phyloP scores from a whole-genome alignment of 139 green algal species.

The Zygnema cylindricum region DNA sequence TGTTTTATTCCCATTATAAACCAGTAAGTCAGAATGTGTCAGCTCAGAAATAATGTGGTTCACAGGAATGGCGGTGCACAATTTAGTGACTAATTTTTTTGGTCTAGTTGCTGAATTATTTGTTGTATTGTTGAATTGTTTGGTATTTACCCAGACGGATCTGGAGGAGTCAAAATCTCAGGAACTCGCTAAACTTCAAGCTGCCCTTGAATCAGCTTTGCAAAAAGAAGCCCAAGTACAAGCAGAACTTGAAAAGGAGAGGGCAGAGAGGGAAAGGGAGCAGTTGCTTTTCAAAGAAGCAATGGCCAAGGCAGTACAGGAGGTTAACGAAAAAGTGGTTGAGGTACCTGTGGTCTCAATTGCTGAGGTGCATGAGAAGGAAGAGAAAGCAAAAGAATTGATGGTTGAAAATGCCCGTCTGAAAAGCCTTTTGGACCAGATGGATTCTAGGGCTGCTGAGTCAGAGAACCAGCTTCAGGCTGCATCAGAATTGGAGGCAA shows the following conservation, averaged over 20 bases:
- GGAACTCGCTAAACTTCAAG: slow-evolving; percentile 57
- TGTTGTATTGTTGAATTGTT: too few relatives aligned
- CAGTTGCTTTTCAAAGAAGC: not conserved
- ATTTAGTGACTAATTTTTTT: too few relatives aligned
- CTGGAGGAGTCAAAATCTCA: slow-evolving; percentile 38
- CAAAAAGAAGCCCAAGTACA: not conserved
- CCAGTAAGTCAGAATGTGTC: too few relatives aligned
- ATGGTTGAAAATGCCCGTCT: not conserved
- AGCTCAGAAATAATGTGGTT: too few relatives aligned
- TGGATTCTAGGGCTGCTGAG: slow-evolving; percentile 36
- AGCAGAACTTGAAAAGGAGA: not conserved
- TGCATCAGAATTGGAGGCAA: not conserved
- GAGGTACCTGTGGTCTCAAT: not conserved
- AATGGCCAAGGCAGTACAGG: slow-evolving; percentile 10
- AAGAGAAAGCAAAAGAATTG: slow-evolving; percentile 36
- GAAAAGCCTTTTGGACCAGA: slow-evolving; percentile 57
- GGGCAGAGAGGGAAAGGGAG: slow-evolving; percentile 1
- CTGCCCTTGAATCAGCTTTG: slow-evolving; percentile 35
- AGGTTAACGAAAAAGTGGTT: slow-evolving; percentile 18
- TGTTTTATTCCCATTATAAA: too few relatives aligned
- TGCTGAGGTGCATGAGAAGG: slow-evolving; percentile 29
- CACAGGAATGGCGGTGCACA: too few relatives aligned
- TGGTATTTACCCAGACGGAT: too few relatives aligned
- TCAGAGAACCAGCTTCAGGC: slow-evolving; percentile 45
- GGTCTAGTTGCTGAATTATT: too few relatives aligned